Conservation (phyloP, 2,329 filamentous ascomycete species). For the Xylariaceae sp. region DNA sequence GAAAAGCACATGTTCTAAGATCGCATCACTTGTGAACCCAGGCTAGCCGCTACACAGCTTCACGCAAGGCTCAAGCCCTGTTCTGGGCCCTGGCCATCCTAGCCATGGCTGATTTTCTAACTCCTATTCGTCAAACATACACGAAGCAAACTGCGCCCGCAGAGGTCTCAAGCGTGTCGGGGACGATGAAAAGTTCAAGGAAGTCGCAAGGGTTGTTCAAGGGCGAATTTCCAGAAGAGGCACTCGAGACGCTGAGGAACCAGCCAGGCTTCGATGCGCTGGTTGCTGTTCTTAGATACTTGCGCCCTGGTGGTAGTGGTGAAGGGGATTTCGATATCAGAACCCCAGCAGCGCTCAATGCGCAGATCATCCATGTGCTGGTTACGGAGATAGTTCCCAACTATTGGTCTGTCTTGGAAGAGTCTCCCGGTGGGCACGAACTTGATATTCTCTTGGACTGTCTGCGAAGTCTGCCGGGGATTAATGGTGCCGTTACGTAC, state of each 20-base stretch:
- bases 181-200: conserved; percentile 16
- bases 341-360: conserved; percentile 59
- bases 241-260: conserved; percentile 53
- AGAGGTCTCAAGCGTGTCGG: conserved; percentile 35
- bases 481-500: conserved; percentile 71
- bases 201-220: conserved; percentile 16
- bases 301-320: conserved; percentile 33
- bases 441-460: conserved; percentile 53
- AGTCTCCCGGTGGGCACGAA: conserved; percentile 37
- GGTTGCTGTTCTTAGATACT: conserved; percentile 45
- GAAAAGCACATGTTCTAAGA: too few relatives aligned
- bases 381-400: conserved; percentile 71
- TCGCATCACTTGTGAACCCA: too few relatives aligned
- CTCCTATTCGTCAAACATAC: conserved; percentile 48
- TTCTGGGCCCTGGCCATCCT: too few relatives aligned
- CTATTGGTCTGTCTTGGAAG: conserved; percentile 66
- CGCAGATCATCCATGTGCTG: conserved; percentile 70
- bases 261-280: conserved; percentile 59
- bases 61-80: background rate
- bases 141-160: conserved; percentile 35
- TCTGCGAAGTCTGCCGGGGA: conserved; percentile 66
- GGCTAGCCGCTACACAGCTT: background rate
- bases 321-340: conserved; percentile 48
- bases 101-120: conserved; percentile 52
- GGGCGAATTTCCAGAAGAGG: conserved; percentile 40